phyloP scores from a whole-genome alignment of 192 early-diverging fungal species.

The Thoreauomyces humboldtii region DNA sequence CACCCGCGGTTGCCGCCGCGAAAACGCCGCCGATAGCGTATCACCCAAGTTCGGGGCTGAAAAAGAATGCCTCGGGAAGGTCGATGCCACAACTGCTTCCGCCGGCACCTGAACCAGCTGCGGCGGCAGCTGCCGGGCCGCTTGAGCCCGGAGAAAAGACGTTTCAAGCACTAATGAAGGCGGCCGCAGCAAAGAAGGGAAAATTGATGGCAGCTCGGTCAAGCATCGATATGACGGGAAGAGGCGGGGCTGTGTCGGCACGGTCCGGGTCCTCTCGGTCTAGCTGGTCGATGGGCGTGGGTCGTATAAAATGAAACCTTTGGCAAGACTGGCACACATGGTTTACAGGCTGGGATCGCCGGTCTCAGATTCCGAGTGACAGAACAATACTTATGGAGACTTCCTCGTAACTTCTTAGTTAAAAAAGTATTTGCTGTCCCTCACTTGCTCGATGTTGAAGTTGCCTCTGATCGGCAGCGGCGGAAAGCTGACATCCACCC shows the following conservation, averaged over 20 bases:
- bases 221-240: not conserved
- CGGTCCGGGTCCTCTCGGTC: not conserved
- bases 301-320: not conserved
- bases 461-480: conserved; percentile 78
- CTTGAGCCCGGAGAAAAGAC: conserved; percentile 7
- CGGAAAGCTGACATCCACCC: conserved; percentile 65
- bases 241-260: not conserved
- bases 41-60: not conserved
- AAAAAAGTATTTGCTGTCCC: conserved; percentile 90
- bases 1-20: not conserved
- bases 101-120: conserved; percentile 1
- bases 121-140: not conserved
- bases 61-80: not conserved
- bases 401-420: too few relatives aligned
- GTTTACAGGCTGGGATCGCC: too few relatives aligned
- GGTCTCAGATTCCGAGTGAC: too few relatives aligned
- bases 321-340: too few relatives aligned
- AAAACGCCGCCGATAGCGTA: not conserved
- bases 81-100: conserved; percentile 17
- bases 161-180: conserved; percentile 20
- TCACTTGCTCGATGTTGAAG: conserved; percentile 80
- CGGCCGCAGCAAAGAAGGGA: conserved; percentile 25
- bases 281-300: not conserved
- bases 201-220: conserved; percentile 22
- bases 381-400: too few relatives aligned